Evolutionary conservation across 805 yeast species (phyloP), one percentile per base, ranked within the genome.

Genomic region (Peterozyma xylosa): DNA sequence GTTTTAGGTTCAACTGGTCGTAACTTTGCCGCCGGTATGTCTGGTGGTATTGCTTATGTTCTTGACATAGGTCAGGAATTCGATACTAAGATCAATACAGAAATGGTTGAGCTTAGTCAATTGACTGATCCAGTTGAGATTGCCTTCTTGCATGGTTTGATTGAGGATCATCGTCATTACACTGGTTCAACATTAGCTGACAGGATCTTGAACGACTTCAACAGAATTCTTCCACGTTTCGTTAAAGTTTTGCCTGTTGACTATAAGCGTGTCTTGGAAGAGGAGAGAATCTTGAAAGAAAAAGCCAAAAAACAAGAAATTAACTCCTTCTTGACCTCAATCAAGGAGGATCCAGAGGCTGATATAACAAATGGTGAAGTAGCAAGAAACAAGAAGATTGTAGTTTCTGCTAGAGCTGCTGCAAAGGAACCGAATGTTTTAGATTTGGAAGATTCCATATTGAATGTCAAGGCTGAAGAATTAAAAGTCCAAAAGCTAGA

Each of bases 1-100:
- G 89, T 91, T 39, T 76, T 91, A 53, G 96, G 97, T 39, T 68
- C 80, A 47, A 86, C 96, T 56, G 97, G 96, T 47, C 80, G 97
- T 50, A 83, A 89, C 72, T 86, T 86, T 62, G 96, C 86, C 49
- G 96, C 99, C 45, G 99, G 99, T 73, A 93, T 93, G 85, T 90
- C 97, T 55, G 99, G 99, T 68, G 99, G 99, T 79, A 91, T 93
- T 64, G 95, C 96, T 13, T 91, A 91, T 60, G 97, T 95, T 48
- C 74, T 91, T 55, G 96, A 90, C 56, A 86, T 91, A 72, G 97
- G 93, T 42, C 96, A 90, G 60, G 96, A 89, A 60, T 90, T 91
- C 58, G 71, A 72, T 49, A 78, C 80, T 50, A 82, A 82, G 65
- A 88, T 87, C 53, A 91, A 91, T 68, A 60, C 66, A 37, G 91